Conservation (phyloP, 2,329 filamentous ascomycete genomes). For the Sphaerulina musiva region DNA sequence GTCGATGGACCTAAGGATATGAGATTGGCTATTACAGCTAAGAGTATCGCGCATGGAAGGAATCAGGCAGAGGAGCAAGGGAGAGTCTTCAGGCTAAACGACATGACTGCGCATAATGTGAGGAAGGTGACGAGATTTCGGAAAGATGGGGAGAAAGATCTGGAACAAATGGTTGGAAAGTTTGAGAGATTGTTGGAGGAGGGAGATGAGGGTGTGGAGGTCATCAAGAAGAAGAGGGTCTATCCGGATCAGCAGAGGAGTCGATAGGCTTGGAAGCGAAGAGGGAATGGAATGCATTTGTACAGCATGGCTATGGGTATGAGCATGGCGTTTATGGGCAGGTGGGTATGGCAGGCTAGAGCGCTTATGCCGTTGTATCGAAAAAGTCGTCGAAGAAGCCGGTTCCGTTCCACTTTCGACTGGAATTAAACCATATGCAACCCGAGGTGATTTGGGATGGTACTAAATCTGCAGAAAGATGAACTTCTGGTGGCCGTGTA, state of each 20-base stretch:
- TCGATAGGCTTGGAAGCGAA: too few relatives aligned
- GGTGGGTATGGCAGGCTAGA: too few relatives aligned
- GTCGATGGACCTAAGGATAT: constrained; percentile 93
- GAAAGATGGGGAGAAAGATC: constrained; percentile 56
- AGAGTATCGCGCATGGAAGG: constrained; percentile 59
- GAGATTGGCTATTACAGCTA: constrained; percentile 88
- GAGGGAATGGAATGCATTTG: too few relatives aligned
- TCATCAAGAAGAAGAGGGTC: constrained; percentile 34
- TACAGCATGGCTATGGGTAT: too few relatives aligned
- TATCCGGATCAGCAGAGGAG: constrained; percentile 25
- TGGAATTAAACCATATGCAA: too few relatives aligned
- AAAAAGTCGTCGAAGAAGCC: too few relatives aligned
- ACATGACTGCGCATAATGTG: constrained; percentile 71
- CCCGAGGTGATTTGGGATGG: too few relatives aligned
- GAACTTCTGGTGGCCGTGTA: too few relatives aligned
- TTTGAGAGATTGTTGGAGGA: constrained; percentile 34
- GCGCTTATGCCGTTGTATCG: too few relatives aligned
- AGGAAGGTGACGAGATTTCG: constrained; percentile 76
- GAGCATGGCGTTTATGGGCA: too few relatives aligned
- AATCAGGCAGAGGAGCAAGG: constrained; percentile 33
- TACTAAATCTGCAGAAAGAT: too few relatives aligned
- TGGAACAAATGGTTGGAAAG: constrained; percentile 55
- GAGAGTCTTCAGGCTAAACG: constrained; percentile 52
- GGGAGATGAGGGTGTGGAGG: constrained; percentile 31
- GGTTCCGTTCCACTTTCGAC: too few relatives aligned